Base-by-base conservation (phyloP, 345 rosid species). In the Hibiscus tridactylites region DNA sequence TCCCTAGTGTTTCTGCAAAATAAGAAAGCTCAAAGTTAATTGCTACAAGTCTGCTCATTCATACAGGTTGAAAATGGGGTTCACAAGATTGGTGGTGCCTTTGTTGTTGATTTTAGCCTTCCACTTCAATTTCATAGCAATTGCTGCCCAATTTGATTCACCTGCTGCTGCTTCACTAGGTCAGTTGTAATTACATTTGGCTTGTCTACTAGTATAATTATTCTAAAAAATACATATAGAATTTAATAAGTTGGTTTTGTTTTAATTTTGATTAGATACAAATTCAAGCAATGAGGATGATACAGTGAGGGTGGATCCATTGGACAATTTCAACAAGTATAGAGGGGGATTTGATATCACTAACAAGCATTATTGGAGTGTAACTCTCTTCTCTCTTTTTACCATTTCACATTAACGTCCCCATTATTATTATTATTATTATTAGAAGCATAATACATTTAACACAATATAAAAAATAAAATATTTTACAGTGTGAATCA, bases 351-450 rank as follows among this genome's bases (percentile, higher is more conserved):
- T 62, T 72, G 83, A 89, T 47, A 71, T 71, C 56, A 71, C 65
- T 8, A 71, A 71, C 42, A 19, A 73, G 68, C 89, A 90, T 53
- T 90, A 90, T 37, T 90, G 95, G 92, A 90, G 85, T 78, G 95
- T 90, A 87, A 86, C 68, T 65, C 13, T 74, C 57, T 17, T 33
- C 33, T 6, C 52, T 29, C 33, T 58, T 13, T 9, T 24, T 58
- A 58, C 33, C 26, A 11, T 58, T 58, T 57, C 15, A 57, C 6
- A 15, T 1, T 8, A 39, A 7, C 9, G 0, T 39, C 2, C 9
- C 10, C 1, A 37, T 56, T 28, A 31, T 3, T n/a, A n/a, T n/a
- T 3, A 31, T 31, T 31, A 31, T 31, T 31, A 31, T 31, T 31
- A 31, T 31, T 31, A 31, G 35, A 31, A 31, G 35, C 5, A 4